These are phyloP conservation scores for Tuber calosporum DNA, from an alignment of 495 filamentous ascomycete genomes.

Conservation along the genomic window DNA sequence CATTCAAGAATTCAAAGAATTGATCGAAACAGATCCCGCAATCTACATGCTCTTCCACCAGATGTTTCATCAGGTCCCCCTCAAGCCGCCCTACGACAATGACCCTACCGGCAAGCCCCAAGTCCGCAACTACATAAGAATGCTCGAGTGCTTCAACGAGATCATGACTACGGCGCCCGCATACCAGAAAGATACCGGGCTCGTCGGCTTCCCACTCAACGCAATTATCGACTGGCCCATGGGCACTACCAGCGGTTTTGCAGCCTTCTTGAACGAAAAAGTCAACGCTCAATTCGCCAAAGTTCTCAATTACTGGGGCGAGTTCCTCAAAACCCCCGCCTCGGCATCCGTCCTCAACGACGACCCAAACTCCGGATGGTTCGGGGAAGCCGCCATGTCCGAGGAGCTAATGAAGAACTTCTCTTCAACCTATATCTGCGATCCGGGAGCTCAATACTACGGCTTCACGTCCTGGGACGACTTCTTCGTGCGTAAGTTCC, in stretches of 20 bases:
- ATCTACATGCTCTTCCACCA: slow-evolving; percentile 51
- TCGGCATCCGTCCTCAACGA: slow-evolving; percentile 54
- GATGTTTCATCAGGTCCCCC: slow-evolving; percentile 65
- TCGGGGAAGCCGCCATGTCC: slow-evolving; percentile 45
- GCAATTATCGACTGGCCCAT: slow-evolving; percentile 70
- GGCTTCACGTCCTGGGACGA: slow-evolving; percentile 69
- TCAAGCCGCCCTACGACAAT: slow-evolving; percentile 51
- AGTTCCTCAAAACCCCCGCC: slow-evolving; percentile 52
- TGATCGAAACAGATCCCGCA: slow-evolving; percentile 48
- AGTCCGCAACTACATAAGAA: slow-evolving; percentile 58
- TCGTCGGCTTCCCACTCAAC: slow-evolving; percentile 62
- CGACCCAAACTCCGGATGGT: slow-evolving; percentile 53
- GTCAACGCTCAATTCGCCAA: slow-evolving; percentile 62
- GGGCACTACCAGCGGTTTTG: slow-evolving; percentile 57
- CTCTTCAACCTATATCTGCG: slow-evolving; percentile 50
- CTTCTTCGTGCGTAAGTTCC: slow-evolving; percentile 63
- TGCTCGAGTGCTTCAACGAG: slow-evolving; percentile 59
- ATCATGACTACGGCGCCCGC: slow-evolving; percentile 57
- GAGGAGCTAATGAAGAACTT: slow-evolving; percentile 47
- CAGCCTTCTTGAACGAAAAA: slow-evolving; percentile 47
- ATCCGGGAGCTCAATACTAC: slow-evolving; percentile 48
- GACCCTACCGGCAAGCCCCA: slow-evolving; percentile 55
- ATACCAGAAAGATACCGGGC: slow-evolving; percentile 47
- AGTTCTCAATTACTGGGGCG: slow-evolving; percentile 60
- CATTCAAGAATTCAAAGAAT: slow-evolving; percentile 47